Evolutionary conservation across 2,329 filamentous ascomycete species (phyloP).

Genomic region (Akanthomyces dipterigenus): DNA sequence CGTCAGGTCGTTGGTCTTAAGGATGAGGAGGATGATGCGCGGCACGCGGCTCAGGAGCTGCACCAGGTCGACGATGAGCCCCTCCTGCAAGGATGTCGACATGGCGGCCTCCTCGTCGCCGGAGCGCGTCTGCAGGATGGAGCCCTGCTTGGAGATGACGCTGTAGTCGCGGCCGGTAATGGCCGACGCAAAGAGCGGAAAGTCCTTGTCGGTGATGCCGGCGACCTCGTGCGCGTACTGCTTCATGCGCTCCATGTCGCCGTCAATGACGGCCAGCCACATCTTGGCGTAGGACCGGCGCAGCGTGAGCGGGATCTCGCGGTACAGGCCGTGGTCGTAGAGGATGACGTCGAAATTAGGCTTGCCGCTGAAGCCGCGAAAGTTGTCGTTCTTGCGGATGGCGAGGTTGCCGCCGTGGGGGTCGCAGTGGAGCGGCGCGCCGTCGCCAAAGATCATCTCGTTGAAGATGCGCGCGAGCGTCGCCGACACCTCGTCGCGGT

Average conservation of each 20-base stretch:
- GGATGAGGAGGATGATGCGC: conserved; percentile 83
- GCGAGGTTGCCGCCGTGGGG: conserved; percentile 95
- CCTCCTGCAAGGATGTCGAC: conserved; percentile 74
- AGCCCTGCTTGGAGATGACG: conserved; percentile 58
- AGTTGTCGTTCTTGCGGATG: conserved; percentile 66
- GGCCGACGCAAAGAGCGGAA: conserved; percentile 89
- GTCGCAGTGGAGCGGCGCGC: conserved; percentile 89
- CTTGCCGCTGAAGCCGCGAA: conserved; percentile 40
- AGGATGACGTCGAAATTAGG: conserved; percentile 91
- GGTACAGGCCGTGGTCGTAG: conserved; percentile 95
- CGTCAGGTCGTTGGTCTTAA: conserved; percentile 97
- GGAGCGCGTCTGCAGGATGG: conserved; percentile 54
- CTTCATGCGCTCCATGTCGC: conserved; percentile 79
- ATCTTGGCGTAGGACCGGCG: conserved; percentile 90
- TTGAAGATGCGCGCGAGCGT: conserved; percentile 91
- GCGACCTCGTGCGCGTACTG: conserved; percentile 85
- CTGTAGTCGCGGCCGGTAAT: conserved; percentile 92
- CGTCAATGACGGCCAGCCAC: conserved; percentile 92
- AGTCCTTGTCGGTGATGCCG: conserved; percentile 80
- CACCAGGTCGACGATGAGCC: conserved; percentile 81
- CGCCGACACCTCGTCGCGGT: conserved; percentile 91
- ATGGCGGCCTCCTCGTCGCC: conserved; percentile 80
- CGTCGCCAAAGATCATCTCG: conserved; percentile 95
- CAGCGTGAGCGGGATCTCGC: conserved; percentile 74
- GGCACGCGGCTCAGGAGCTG: conserved; percentile 84